phyloP scores from a whole-genome alignment of 2,329 filamentous ascomycete genomes.

The Tolypocladium endophyticum region DNA sequence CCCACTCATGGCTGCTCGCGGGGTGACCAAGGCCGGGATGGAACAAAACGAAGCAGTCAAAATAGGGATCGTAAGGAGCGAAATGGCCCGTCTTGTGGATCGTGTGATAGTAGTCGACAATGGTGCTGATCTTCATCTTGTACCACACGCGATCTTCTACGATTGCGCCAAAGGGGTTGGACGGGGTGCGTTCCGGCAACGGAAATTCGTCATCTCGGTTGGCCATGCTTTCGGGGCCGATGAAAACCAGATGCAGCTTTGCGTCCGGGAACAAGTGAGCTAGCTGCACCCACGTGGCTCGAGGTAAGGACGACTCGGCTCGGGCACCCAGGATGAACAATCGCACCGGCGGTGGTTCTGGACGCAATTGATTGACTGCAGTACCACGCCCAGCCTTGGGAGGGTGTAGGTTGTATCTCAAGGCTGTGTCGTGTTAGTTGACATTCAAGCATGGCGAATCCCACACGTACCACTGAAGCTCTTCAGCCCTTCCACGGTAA shows the following conservation, averaged over 20 bases:
- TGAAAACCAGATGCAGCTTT: slow-evolving; percentile 85
- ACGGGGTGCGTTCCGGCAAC: slow-evolving; percentile 70
- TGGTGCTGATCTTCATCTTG: slow-evolving; percentile 93
- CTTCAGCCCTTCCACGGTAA: slow-evolving; percentile 85
- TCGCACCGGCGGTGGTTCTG: slow-evolving; percentile 78
- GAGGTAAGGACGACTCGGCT: slow-evolving; percentile 91
- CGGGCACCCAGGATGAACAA: slow-evolving; percentile 90
- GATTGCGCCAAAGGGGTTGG: slow-evolving; percentile 88
- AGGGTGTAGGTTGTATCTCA: slow-evolving; percentile 89
- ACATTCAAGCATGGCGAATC: background rate
- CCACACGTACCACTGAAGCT: slow-evolving; percentile 71
- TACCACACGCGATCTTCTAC: slow-evolving; percentile 83
- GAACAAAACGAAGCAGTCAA: slow-evolving; percentile 95
- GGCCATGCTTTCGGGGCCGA: slow-evolving; percentile 91
- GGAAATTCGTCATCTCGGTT: slow-evolving; percentile 92
- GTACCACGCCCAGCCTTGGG: slow-evolving; percentile 65
- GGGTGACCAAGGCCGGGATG: slow-evolving; percentile 94
- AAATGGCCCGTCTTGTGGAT: slow-evolving; percentile 87
- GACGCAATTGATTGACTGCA: slow-evolving; percentile 67
- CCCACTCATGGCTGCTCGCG: slow-evolving; percentile 88
- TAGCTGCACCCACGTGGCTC: slow-evolving; percentile 88
- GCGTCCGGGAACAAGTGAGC: slow-evolving; percentile 90
- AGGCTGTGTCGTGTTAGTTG: slow-evolving; percentile 40
- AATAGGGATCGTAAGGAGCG: slow-evolving; percentile 92
- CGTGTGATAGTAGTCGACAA: slow-evolving; percentile 96